Base-by-base conservation (phyloP, 768 basidiomycete genomes). In the Sutorius australiensis region DNA sequence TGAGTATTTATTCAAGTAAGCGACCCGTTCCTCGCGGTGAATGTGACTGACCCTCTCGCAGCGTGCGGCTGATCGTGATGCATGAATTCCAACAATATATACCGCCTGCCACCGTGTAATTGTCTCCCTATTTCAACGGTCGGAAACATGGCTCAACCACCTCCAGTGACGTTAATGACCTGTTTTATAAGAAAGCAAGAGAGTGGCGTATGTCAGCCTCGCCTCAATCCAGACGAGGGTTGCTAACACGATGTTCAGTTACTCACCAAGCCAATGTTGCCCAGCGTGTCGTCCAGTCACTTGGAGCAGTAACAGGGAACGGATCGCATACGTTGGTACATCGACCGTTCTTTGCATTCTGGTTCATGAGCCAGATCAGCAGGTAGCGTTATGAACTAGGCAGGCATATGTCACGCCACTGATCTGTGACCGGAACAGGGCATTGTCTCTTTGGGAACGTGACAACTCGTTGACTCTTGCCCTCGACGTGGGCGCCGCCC, bases 1-100 rank as follows among this genome's bases (percentile, higher is more conserved):
- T 42, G 89, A 89, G 59, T 86, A 80, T 59, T 73, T 90, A 27
- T 89, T 88, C 75, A 88, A 88, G 88, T 88, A 65, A 67, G 86
- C 71, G 24, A 12, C 13, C 21, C 27, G 21, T 40, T 34, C 28
- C 36, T 48, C 48, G 31, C 38, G 39, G 44, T n/a, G 42, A 40
- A 44, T 48, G 21, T 10, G 37, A 46, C 44, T 54, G 21, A 62
- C 37, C 13, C 10, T 42, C 12, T 40, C 21, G 19, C 51, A 90
- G 88, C 60, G 82, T 80, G 33, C 78, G 87, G 30, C 83, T 84
- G 80, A 81, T 77, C 57, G 81, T 91, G 44, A 81, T 83, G 6
- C 78, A 85, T 56, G 87, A 87, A 57, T 87, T 86, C 61, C 81
- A 77, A 61, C 75, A 80, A 46, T 86, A 75, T 62, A 76, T 84